These are phyloP conservation scores for Eruca vesicaria DNA, from an alignment of 441 rosid species.

Conservation along the genomic window DNA sequence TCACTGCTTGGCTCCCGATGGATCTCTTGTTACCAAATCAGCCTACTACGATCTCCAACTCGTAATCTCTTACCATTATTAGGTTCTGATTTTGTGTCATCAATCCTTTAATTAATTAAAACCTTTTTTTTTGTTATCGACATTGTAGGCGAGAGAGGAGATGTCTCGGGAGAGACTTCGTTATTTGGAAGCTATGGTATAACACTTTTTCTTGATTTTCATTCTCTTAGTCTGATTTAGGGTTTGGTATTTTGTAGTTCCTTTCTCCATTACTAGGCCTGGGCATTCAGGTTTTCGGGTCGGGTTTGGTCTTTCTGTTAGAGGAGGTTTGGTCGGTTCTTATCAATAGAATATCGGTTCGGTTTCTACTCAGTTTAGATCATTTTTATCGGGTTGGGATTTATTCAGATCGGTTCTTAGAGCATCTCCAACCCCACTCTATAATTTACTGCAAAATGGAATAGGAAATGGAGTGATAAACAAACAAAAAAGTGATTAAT, in stretches of 20 bases:
- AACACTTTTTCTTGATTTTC: neutral
- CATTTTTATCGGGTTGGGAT: neutral
- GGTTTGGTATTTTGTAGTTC: neutral
- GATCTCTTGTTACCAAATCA: conserved; percentile 90
- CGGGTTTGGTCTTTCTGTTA: too few species aligned
- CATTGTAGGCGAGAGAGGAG: conserved; percentile 87
- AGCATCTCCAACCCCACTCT: too few species aligned
- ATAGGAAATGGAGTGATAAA: too few species aligned
- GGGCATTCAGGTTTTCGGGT: neutral
- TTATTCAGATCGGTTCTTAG: neutral
- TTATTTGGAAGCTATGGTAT: conserved; percentile 92
- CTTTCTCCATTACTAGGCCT: neutral
- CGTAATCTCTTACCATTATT: conserved; percentile 39
- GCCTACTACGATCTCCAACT: conserved; percentile 80
- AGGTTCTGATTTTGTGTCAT: neutral
- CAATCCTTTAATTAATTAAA: conserved; percentile 3
- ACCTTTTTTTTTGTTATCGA: neutral
- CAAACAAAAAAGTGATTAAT: too few species aligned
- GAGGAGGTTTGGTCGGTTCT: neutral
- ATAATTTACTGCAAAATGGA: too few species aligned
- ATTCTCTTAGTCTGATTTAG: conserved; percentile 5
- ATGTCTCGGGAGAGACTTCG: conserved; percentile 90
- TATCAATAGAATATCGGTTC: neutral
- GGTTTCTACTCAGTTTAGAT: neutral
- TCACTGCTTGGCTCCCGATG: conserved; percentile 92